Evolutionary conservation across 164 flowering plant species (phyloP).

Genomic region (Vitis rotundifolia): DNA sequence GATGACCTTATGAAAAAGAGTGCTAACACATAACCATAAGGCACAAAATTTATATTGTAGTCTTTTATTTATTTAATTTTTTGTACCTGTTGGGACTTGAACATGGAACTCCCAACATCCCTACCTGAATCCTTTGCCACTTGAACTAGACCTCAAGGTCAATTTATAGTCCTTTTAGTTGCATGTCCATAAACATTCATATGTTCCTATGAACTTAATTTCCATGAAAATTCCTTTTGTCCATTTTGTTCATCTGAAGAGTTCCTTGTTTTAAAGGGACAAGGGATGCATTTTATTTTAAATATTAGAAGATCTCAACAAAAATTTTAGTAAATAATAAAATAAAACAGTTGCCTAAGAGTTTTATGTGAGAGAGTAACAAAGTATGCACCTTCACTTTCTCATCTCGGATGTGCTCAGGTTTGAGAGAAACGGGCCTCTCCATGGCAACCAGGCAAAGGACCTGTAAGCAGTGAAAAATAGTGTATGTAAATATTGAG

Average conservation of each 20-base stretch:
- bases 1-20: no score
- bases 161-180: neutral
- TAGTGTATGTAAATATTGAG: neutral
- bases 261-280: neutral
- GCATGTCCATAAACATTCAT: neutral
- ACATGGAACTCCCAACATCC: no score
- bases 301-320: neutral
- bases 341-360: constrained; percentile 1
- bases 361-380: neutral
- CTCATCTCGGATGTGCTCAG: constrained; percentile 98
- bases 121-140: no score
- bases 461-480: constrained; percentile 50
- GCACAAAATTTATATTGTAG: neutral
- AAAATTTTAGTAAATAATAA: neutral
- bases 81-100: no score
- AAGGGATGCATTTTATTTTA: no score
- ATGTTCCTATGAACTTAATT: neutral
- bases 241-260: neutral
- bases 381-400: constrained; percentile 80
- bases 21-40: neutral
- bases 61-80: no score
- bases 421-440: constrained; percentile 86
- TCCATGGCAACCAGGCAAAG: constrained; percentile 98
- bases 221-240: neutral
- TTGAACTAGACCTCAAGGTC: no score